Conservation (phyloP, 1,284 basidiomycete genomes). For the Peniophora sp. region DNA sequence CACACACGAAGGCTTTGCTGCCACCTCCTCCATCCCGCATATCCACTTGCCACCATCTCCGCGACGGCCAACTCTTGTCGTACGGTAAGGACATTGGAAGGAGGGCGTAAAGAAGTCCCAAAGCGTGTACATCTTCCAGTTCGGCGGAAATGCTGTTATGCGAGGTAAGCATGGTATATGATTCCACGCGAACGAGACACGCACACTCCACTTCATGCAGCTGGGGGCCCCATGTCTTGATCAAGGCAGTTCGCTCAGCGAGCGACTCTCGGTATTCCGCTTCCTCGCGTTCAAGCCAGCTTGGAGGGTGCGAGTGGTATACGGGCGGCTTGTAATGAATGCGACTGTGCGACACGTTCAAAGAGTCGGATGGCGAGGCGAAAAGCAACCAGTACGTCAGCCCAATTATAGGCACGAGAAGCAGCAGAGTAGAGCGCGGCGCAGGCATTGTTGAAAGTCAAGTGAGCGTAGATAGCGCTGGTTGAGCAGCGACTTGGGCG, state of each 20-base stretch:
- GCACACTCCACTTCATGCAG: neutral
- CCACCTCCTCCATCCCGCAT: conserved; percentile 38
- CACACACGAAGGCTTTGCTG: conserved; percentile 33
- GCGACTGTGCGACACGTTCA: neutral
- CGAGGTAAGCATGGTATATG: neutral
- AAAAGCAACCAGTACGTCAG: neutral
- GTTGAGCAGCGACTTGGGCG: too few species aligned
- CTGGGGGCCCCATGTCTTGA: neutral
- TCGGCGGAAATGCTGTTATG: neutral
- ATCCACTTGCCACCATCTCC: conserved; percentile 49
- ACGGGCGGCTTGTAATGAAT: neutral
- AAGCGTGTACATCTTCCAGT: neutral
- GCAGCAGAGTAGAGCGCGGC: neutral
- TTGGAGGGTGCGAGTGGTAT: neutral
- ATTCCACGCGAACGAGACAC: neutral
- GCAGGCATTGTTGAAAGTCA: too few species aligned
- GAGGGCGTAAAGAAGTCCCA: conserved; percentile 44
- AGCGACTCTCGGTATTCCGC: neutral
- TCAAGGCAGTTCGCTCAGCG: neutral
- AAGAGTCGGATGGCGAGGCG: neutral
- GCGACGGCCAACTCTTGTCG: conserved; percentile 36
- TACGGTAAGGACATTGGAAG: conserved; percentile 36
- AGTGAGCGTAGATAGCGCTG: too few species aligned
- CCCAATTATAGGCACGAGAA: neutral
- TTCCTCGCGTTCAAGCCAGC: neutral